These are phyloP conservation scores for Colletotrichum sublineola DNA, from an alignment of 2,329 filamentous ascomycete genomes.

Conservation along the genomic window DNA sequence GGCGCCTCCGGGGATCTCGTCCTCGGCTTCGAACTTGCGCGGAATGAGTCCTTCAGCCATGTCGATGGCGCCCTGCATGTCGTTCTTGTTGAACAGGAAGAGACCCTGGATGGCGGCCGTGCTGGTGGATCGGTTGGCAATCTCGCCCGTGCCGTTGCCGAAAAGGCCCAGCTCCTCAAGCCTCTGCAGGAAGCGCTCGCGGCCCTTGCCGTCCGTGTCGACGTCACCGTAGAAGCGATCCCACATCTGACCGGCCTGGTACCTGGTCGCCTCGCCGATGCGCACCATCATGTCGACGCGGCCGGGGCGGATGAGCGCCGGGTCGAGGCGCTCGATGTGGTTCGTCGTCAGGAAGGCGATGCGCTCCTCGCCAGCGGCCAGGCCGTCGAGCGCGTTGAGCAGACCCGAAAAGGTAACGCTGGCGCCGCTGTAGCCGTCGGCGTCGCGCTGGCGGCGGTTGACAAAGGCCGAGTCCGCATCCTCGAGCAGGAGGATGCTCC, in stretches of 20 bases:
- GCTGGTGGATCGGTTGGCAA: conserved; percentile 73
- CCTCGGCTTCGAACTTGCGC: conserved; percentile 65
- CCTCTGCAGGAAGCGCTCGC: conserved; percentile 77
- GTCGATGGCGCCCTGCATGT: conserved; percentile 86
- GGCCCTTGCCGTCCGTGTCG: conserved; percentile 73
- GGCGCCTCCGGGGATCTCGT: conserved; percentile 52
- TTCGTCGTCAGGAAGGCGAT: conserved; percentile 97
- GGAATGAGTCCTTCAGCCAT: conserved; percentile 80
- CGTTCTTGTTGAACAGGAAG: conserved; percentile 94
- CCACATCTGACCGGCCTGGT: conserved; percentile 91
- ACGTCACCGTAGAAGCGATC: conserved; percentile 93
- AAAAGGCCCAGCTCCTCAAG: conserved; percentile 80
- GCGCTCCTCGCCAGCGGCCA: conserved; percentile 94
- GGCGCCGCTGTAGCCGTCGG: conserved; percentile 87
- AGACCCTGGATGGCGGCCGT: conserved; percentile 94
- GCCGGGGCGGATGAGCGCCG: conserved; percentile 89
- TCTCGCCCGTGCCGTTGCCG: conserved; percentile 64
- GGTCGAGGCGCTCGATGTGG: conserved; percentile 89
- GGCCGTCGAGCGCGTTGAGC: conserved; percentile 86
- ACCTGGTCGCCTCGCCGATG: conserved; percentile 87
- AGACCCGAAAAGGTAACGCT: conserved; percentile 96
- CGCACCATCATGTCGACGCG: conserved; percentile 93
- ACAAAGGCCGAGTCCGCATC: conserved; percentile 93
- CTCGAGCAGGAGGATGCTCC: conserved; percentile 86
- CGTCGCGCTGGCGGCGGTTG: conserved; percentile 81